Conservation (phyloP, 306 rosid species). For the Corylus avellana region DNA sequence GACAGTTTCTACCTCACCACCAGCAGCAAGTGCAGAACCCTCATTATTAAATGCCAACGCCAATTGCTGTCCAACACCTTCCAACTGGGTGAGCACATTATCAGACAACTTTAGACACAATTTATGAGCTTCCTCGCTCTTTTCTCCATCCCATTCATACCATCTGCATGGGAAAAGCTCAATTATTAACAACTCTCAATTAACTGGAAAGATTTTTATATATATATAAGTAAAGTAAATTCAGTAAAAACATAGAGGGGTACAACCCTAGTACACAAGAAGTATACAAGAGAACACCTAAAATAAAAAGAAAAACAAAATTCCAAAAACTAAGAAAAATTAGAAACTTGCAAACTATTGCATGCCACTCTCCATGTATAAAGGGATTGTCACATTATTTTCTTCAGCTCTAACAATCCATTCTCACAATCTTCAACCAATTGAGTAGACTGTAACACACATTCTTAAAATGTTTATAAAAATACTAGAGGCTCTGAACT, state of each 20-base stretch:
- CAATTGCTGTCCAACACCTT: slow-evolving; percentile 74
- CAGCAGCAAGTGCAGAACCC: slow-evolving; percentile 78
- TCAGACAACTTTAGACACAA: slow-evolving; percentile 53
- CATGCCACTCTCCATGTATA: too few relatives aligned
- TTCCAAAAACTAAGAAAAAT: too few relatives aligned
- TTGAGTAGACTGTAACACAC: not conserved
- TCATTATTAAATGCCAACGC: slow-evolving; percentile 71
- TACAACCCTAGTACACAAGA: too few relatives aligned
- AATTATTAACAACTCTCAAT: not conserved
- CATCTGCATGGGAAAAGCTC: slow-evolving; percentile 45
- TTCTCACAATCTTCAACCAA: not conserved
- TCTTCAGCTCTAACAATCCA: too few relatives aligned
- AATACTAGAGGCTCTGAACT: not conserved
- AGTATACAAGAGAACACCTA: too few relatives aligned
- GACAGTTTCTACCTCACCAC: slow-evolving; percentile 71
- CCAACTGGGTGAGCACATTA: slow-evolving; percentile 49
- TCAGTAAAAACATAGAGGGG: too few relatives aligned
- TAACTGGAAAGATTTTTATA: not conserved
- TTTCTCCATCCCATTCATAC: slow-evolving; percentile 59
- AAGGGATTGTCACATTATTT: too few relatives aligned
- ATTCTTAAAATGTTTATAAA: not conserved
- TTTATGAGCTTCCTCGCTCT: slow-evolving; percentile 39
- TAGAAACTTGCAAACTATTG: too few relatives aligned
- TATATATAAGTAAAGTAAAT: too few relatives aligned
- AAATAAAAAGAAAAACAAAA: too few relatives aligned